Evolutionary conservation across 129 eudicot species (phyloP).

Genomic region (Lactuca saligna): DNA sequence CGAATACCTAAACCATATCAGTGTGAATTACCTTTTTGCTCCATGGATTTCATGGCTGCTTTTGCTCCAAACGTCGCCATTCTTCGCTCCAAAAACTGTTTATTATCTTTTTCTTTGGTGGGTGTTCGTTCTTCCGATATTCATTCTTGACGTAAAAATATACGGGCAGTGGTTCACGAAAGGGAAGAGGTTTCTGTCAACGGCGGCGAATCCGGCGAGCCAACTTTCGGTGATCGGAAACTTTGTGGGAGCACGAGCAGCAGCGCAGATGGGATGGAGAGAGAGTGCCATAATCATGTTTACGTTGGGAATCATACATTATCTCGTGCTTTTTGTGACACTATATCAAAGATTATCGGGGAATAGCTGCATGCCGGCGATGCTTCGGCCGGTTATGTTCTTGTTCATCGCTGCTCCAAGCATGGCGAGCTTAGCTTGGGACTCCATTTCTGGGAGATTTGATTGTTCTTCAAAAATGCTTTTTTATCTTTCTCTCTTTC

Average conservation of each 20-base stretch:
- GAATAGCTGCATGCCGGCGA: constrained; percentile 36
- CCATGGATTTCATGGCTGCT: constrained; percentile 73
- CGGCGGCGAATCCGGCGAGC: constrained; percentile 56
- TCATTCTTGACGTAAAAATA: constrained; percentile 50
- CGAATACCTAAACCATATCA: constrained; percentile 60
- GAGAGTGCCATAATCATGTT: constrained; percentile 54
- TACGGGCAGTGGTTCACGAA: constrained; percentile 66
- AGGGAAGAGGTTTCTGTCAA: constrained; percentile 47
- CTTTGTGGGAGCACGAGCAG: constrained; percentile 51
- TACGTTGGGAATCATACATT: constrained; percentile 50
- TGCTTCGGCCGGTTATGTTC: constrained; percentile 60
- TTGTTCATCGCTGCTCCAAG: constrained; percentile 65
- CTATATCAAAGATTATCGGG: constrained; percentile 54
- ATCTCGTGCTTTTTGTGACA: constrained; percentile 59
- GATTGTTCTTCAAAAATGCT: constrained; percentile 59
- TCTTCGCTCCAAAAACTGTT: constrained; percentile 6
- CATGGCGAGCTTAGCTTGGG: constrained; percentile 73
- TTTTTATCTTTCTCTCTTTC: constrained; percentile 60
- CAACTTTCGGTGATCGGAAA: constrained; percentile 58
- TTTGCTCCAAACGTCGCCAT: constrained; percentile 44
- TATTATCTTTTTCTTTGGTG: constrained; percentile 32
- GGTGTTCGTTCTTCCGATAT: constrained; percentile 44
- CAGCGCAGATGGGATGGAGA: constrained; percentile 56
- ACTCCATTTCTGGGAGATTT: constrained; percentile 48
- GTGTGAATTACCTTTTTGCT: constrained; percentile 68